Conservation (phyloP, 345 rosid species). For the Anacardium occidentale region DNA sequence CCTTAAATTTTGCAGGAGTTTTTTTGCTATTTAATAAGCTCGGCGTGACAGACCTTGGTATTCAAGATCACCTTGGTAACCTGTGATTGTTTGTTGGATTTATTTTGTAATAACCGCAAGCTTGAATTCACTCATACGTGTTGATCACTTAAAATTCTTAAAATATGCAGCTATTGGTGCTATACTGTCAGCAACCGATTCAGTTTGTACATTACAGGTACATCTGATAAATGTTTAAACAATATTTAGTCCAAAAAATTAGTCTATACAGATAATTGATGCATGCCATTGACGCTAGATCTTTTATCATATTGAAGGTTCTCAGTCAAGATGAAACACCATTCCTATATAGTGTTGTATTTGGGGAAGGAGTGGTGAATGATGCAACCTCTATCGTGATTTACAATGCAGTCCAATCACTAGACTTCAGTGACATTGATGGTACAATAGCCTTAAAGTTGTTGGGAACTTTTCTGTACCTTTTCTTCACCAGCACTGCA, state of each 20-base stretch:
- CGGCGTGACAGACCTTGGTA: conserved; percentile 40
- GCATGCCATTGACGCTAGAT: background rate
- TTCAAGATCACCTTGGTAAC: conserved; percentile 53
- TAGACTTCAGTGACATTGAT: conserved; percentile 38
- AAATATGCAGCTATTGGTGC: conserved; percentile 62
- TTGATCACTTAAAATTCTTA: conserved; percentile 15
- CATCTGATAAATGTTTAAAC: background rate
- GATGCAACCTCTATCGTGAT: conserved; percentile 81
- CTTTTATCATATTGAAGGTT: conserved; percentile 38
- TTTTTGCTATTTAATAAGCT: conserved; percentile 38
- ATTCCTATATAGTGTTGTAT: conserved; percentile 67
- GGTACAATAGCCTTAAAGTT: conserved; percentile 37
- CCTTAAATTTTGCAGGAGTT: conserved; percentile 38
- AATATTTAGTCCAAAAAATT: background rate
- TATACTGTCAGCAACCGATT: conserved; percentile 72
- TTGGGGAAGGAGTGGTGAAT: conserved; percentile 82
- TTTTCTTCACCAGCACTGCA: conserved; percentile 55
- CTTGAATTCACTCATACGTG: conserved; percentile 4
- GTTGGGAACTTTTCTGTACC: conserved; percentile 64
- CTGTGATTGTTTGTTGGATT: background rate
- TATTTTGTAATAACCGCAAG: too few species aligned
- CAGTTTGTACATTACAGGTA: conserved; percentile 82
- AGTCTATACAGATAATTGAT: background rate
- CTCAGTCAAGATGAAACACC: conserved; percentile 82
- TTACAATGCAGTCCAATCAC: conserved; percentile 58